Conservation (phyloP, 805 yeast species). For the Metschnikowia kofuensis region DNA sequence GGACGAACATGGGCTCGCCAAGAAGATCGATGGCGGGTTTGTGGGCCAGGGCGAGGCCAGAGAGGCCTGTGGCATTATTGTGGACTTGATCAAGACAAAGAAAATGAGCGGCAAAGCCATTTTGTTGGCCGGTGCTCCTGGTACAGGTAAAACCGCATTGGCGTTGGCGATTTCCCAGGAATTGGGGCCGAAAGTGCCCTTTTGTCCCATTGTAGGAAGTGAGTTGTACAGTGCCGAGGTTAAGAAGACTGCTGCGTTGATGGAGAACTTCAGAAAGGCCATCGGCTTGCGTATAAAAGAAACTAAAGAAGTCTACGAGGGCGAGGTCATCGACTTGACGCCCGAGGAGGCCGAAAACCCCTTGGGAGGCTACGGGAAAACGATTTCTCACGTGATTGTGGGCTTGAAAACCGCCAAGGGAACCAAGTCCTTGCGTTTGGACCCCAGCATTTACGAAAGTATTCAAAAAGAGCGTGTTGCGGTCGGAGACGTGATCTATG, state of each 20-base stretch:
- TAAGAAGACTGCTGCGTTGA: constrained; percentile 91
- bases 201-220: constrained; percentile 94
- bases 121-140: constrained; percentile 94
- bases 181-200: constrained; percentile 95
- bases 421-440: constrained; percentile 82
- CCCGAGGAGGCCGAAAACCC: constrained; percentile 98
- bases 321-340: constrained; percentile 93
- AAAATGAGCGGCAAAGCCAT: constrained; percentile 96
- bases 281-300: constrained; percentile 95
- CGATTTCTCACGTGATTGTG: constrained; percentile 89
- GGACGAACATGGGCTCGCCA: constrained; percentile 86
- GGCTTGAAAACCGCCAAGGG: constrained; percentile 93
- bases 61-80: constrained; percentile 93
- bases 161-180: constrained; percentile 96
- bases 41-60: constrained; percentile 75
- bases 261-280: constrained; percentile 95
- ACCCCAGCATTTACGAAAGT: constrained; percentile 89
- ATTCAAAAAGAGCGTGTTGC: constrained; percentile 92
- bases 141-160: constrained; percentile 96
- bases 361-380: constrained; percentile 95
- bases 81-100: constrained; percentile 87
- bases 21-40: constrained; percentile 82
- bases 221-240: constrained; percentile 96
- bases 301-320: constrained; percentile 96
- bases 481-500: constrained; percentile 95